Evolutionary conservation across 805 yeast genomes (phyloP), one percentile per base, ranked within the genome.

Genomic region (Lipomyces japonicus): DNA sequence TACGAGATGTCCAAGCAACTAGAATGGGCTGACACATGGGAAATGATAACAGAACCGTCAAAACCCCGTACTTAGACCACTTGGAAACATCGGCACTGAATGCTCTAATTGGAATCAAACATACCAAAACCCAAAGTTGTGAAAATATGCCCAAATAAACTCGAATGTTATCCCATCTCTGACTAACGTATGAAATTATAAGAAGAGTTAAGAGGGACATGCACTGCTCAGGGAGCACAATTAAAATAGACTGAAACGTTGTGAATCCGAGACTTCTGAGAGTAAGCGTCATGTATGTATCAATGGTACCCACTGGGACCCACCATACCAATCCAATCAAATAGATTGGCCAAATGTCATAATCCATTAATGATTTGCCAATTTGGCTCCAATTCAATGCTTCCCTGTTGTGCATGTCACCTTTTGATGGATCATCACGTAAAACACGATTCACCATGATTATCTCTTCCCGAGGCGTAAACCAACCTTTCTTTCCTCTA

Each of bases 351-450:
- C 81, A 72, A 51, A 80, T 49, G 61, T 78, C 77, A 60, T 69
- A 77, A 60, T 81, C 85, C 1, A 57, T 38, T 10, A 79, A 42
- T 2, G 78, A 67, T 19, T 65, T 58, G 57, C 67, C 62, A 16
- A 81, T 55, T 19, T 18, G 18, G 7, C 25, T 16, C 63, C 68
- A 71, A 2, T 72, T 63, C 18, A 81, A 62, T 3, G 81, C 79
- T 57, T 77, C 76, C 61, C 82, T 70, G 61, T 81, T 80, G 61
- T 80, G 72, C 84, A 80, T 79, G 53, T 79, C 83, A 22, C 85
- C 84, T 68, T 76, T 76, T 10, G 73, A 59, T 22, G 86, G 86
- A 60, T 81, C 86, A 61, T 81, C 85, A 57, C 85, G 67, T 44
- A 81, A 64, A 1, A 81, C 71, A 51, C 79, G 69, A 61, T 80